Evolutionary conservation across 2,329 filamentous ascomycete genomes (phyloP).

Genomic region (Xylaria sp.): DNA sequence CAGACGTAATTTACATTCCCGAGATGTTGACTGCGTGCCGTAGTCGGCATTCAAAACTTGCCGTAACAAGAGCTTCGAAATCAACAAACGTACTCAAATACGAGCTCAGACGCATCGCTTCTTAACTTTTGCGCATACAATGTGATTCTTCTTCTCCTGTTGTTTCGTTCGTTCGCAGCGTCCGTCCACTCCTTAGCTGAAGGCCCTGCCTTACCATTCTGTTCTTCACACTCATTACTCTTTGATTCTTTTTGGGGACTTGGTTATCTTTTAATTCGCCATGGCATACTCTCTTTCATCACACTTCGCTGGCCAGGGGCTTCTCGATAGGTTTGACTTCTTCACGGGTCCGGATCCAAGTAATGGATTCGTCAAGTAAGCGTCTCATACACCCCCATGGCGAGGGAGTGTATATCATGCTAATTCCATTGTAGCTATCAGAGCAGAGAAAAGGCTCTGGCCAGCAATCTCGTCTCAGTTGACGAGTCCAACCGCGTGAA

Average conservation of each 20-base stretch:
- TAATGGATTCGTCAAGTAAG: constrained; percentile 62
- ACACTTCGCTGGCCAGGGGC: constrained; percentile 31
- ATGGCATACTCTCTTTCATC: constrained; percentile 31
- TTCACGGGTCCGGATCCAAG: constrained; percentile 54
- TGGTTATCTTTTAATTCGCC: not conserved
- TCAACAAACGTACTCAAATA: constrained; percentile 20
- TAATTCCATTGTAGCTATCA: constrained; percentile 37
- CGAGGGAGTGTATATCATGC: too few species aligned
- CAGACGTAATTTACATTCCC: constrained; percentile 26
- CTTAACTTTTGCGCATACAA: not conserved
- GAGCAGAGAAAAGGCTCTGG: constrained; percentile 36
- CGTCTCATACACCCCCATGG: constrained; percentile 24
- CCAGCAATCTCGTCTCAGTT: constrained; percentile 39
- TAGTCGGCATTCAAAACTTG: constrained; percentile 20
- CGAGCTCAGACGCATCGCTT: not conserved
- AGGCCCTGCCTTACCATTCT: constrained; percentile 12
- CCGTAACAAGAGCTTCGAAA: constrained; percentile 14
- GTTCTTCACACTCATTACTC: constrained; percentile 27
- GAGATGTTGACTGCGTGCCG: constrained; percentile 18
- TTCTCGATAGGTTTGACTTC: constrained; percentile 44
- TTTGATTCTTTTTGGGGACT: constrained; percentile 3
- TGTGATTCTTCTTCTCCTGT: constrained; percentile 10
- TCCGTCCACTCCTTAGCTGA: constrained; percentile 22
- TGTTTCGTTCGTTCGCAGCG: constrained; percentile 7
- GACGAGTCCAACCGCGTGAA: constrained; percentile 40